Evolutionary conservation across 23 red algal genomes (phyloP), one percentile per base, ranked within the genome.

Genomic region (Gracilariopsis chorda): DNA sequence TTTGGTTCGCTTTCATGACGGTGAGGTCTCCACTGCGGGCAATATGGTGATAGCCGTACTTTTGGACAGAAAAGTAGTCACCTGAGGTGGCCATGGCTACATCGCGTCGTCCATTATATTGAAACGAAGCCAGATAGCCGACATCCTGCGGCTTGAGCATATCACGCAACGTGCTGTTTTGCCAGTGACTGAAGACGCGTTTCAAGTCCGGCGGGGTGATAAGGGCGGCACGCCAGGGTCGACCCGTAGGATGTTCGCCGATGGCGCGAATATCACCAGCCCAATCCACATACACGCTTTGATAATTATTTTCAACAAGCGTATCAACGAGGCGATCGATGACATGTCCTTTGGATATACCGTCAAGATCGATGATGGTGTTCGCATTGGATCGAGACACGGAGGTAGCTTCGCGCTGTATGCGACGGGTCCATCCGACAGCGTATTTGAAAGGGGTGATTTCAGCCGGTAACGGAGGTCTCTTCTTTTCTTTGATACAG

Each of bases 31-130:
- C 35, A 21, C 10, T 9, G 39, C 69, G 20, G 8, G 70, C 70
- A 29, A 93, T 83, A 32, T 93, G 90, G 62, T 93, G 90, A 56
- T 70, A 93, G n/a, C 79, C 90, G 32, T 85, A 93, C 49, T 86
- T 93, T 17, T 85, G 79, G 7, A 93, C 64, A 19, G 30, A 70
- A 32, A 83, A 69, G 45, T 93, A 93, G 39, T 93, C 90, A 12
- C 90, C 90, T 0, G 63, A 77, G 11, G 90, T 86, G 12, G 90
- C 90, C 47, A 93, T 41, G 16, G 90, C 62, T 1, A 62, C 47
- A 20, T 74, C 58, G 10, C 43, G 44, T n/a, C 37, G 7, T 17
- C 56, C 87, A 9, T 48, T 39, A 36, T 47, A 29, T 4, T 37
- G 24, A 11, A 58, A 52, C 14, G 43, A 52, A 32, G 67, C 64